Conservation (phyloP, 2,329 filamentous ascomycete genomes). For the Talaromyces islandicus region DNA sequence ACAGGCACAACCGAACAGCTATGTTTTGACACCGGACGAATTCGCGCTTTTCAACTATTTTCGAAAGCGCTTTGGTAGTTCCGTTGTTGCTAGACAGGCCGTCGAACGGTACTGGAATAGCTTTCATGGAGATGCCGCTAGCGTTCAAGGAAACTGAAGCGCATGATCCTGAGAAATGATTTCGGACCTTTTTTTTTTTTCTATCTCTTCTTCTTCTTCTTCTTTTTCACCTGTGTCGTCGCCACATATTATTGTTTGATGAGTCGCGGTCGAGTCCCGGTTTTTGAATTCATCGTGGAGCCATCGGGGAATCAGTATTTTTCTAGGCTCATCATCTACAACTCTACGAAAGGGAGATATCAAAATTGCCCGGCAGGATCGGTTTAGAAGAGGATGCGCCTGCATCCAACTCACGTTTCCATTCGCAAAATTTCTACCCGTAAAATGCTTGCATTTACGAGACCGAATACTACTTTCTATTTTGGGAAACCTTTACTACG, state of each 20-base stretch:
- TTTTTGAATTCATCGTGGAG: background rate
- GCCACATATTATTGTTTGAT: no score
- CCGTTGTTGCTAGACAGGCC: constrained; percentile 44
- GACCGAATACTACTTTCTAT: background rate
- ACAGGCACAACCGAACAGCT: constrained; percentile 56
- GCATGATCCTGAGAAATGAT: background rate
- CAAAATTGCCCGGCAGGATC: background rate
- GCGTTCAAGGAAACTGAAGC: constrained; percentile 15
- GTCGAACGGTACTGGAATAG: constrained; percentile 54
- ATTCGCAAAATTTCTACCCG: background rate
- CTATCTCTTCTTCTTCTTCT: background rate
- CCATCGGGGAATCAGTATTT: background rate
- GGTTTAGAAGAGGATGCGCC: background rate
- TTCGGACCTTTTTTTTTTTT: background rate
- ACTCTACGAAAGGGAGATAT: background rate
- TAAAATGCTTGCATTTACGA: background rate
- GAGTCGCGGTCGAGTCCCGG: no score
- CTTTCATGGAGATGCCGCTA: constrained; percentile 20
- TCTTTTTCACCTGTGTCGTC: no score
- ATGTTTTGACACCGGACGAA: constrained; percentile 69
- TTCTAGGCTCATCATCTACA: background rate
- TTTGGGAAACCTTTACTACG: background rate
- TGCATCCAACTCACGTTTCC: background rate
- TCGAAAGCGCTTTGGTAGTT: constrained; percentile 58
- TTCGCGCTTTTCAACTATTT: constrained; percentile 86